Evolutionary conservation across 2,329 filamentous ascomycete species (phyloP).

Genomic region (Colletotrichum gloeosporioides): DNA sequence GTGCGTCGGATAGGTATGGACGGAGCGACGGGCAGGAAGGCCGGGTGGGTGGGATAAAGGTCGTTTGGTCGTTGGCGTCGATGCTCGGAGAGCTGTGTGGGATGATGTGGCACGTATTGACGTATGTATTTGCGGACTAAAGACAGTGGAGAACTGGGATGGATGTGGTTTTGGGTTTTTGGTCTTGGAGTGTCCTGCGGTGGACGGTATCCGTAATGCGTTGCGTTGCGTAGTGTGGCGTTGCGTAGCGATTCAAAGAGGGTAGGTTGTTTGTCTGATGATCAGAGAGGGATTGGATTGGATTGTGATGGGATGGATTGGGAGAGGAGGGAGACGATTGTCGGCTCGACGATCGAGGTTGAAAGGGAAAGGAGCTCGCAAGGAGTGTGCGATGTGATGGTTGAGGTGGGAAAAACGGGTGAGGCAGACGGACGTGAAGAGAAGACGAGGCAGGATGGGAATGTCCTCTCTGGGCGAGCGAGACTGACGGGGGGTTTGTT

Average conservation of each 20-base stretch:
- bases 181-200: constrained; percentile 1
- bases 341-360: constrained; percentile 21
- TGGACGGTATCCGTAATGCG: neutral
- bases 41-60: constrained; percentile 22
- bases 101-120: constrained; percentile 24
- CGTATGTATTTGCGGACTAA: constrained; percentile 22
- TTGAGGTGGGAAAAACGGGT: constrained; percentile 23
- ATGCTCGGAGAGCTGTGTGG: constrained; percentile 7
- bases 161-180: constrained; percentile 18
- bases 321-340: constrained; percentile 7
- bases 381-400: constrained; percentile 24
- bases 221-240: neutral
- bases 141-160: constrained; percentile 24
- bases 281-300: constrained; percentile 16
- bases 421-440: constrained; percentile 22
- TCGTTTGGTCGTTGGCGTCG: constrained; percentile 5
- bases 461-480: constrained; percentile 22
- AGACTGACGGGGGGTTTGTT: constrained; percentile 22
- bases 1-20: constrained; percentile 29
- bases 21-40: neutral
- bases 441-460: constrained; percentile 23
- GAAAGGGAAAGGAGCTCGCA: constrained; percentile 23
- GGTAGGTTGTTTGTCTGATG: constrained; percentile 18
- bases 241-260: constrained; percentile 18
- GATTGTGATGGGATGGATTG: constrained; percentile 11